A percentile compares a stretch with the other conserved stretches of the same genome.
Conservation (phyloP, 768 basidiomycete genomes). For the Hydnomerulius pinastri region DNA sequence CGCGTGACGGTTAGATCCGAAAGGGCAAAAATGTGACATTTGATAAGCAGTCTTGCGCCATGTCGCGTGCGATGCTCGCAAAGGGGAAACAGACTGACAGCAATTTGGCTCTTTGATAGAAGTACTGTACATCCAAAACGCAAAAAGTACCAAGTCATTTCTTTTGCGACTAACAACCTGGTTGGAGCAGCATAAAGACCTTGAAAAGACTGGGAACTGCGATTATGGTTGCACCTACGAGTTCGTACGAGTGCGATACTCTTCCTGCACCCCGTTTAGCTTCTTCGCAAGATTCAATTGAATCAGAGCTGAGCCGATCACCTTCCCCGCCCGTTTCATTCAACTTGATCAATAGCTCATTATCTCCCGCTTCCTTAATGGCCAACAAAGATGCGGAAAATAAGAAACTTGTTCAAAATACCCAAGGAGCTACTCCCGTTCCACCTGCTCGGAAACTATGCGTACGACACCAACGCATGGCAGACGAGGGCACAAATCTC, state of each 20-base stretch:
- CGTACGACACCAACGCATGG: constrained; percentile 93
- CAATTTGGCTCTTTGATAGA: no score
- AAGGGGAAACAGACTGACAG: background rate
- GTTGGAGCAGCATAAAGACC: no score
- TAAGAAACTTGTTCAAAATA: constrained; percentile 4
- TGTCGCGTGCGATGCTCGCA: constrained; percentile 34
- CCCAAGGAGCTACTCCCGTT: constrained; percentile 25
- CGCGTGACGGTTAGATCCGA: no score
- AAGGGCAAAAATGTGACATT: no score
- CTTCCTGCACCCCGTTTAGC: constrained; percentile 64
- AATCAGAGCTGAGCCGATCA: constrained; percentile 3
- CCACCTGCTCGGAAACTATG: constrained; percentile 76
- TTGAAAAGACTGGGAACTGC: no score
- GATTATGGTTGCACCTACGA: constrained; percentile 24
- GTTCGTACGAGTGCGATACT: constrained; percentile 66
- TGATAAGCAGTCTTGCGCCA: constrained; percentile 26
- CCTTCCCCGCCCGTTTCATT: constrained; percentile 22
- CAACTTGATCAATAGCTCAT: constrained; percentile 23
- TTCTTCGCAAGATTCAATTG: background rate
- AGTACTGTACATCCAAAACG: no score
- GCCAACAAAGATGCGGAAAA: constrained; percentile 1
- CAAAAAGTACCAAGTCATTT: no score
- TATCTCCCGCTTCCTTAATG: constrained; percentile 2
- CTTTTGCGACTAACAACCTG: no score
- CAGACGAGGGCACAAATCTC: constrained; percentile 90